Percentiles rank a stretch among this genome's conserved stretches.
Conservation (phyloP, 257 asterid genomes). For the Galeopsis tetrahit region DNA sequence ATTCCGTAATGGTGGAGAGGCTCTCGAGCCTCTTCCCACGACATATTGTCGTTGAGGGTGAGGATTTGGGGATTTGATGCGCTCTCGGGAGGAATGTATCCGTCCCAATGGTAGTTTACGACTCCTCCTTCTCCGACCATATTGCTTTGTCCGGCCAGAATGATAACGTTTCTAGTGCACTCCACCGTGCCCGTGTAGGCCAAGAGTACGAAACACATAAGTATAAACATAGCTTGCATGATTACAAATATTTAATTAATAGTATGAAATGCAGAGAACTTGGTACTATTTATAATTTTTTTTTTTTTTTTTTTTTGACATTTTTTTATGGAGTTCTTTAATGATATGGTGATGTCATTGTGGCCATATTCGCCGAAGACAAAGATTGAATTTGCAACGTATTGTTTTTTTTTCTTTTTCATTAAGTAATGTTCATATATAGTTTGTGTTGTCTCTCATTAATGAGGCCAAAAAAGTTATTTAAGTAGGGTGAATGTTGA, state of each 20-base stretch:
- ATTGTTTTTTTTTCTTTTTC: no score
- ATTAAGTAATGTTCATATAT: no score
- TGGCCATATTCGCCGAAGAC: no score
- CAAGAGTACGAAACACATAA: not conserved
- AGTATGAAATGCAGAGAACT: no score
- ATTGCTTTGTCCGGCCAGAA: slow-evolving; percentile 4
- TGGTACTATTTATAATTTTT: no score
- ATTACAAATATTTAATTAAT: not conserved
- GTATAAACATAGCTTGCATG: not conserved
- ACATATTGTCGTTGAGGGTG: slow-evolving; percentile 24
- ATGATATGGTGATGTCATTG: no score
- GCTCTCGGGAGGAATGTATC: not conserved
- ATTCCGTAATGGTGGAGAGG: slow-evolving; percentile 51
- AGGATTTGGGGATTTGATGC: slow-evolving; percentile 23
- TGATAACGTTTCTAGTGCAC: not conserved
- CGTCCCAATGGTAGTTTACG: slow-evolving; percentile 2
- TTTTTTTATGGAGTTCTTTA: no score
- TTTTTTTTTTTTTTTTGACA: no score
- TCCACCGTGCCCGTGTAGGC: not conserved
- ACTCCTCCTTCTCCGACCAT: slow-evolving; percentile 16
- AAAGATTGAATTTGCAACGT: no score
- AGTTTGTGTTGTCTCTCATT: no score
- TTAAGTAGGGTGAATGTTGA: no score
- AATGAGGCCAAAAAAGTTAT: no score
- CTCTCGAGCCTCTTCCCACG: slow-evolving; percentile 48